Conservation (phyloP, 2,329 filamentous ascomycete species). For the Fusarium compactum region DNA sequence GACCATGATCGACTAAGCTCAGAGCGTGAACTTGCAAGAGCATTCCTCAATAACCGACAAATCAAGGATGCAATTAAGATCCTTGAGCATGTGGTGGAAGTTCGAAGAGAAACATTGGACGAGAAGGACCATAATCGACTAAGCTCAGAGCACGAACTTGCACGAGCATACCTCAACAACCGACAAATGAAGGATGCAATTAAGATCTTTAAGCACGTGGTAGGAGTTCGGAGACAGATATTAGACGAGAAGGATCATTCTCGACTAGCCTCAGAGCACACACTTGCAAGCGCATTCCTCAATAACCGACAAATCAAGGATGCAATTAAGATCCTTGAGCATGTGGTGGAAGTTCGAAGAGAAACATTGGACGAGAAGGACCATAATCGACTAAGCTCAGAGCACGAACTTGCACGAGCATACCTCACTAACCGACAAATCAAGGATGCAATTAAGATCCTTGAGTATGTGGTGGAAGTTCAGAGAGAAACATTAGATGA, state of each 20-base stretch:
- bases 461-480: too few relatives aligned
- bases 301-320: rapidly evolving
- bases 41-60: neutral
- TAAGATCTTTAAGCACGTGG: neutral
- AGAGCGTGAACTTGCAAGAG: neutral
- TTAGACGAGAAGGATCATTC: neutral
- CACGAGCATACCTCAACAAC: neutral
- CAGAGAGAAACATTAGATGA: too few relatives aligned
- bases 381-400: too few relatives aligned
- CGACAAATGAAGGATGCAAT: neutral
- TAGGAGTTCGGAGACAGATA: neutral
- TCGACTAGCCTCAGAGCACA: neutral
- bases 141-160: neutral
- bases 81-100: neutral
- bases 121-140: neutral
- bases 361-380: neutral
- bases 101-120: rapidly evolving
- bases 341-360: neutral
- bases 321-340: neutral
- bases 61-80: neutral
- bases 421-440: too few relatives aligned
- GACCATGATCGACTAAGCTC: rapidly evolving
- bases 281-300: neutral
- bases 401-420: too few relatives aligned
- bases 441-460: too few relatives aligned